Conservation (phyloP, 2,329 filamentous ascomycete genomes). For the Botryotinia convoluta region DNA sequence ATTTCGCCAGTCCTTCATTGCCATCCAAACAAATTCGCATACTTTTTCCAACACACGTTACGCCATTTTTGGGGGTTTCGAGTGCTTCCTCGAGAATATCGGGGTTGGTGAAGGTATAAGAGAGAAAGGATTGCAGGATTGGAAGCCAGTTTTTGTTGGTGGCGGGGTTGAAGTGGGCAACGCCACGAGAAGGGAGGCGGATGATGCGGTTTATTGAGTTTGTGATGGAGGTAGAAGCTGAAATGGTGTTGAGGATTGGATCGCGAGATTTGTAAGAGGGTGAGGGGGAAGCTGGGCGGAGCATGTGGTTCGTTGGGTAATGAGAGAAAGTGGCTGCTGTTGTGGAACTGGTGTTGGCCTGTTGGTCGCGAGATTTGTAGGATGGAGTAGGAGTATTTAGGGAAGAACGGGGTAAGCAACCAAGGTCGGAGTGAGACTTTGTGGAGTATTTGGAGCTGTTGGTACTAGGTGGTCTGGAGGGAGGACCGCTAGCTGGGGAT, state of each 20-base stretch:
- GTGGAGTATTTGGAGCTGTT: neutral
- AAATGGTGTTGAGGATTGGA: neutral
- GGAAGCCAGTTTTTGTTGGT: slow-evolving; percentile 16
- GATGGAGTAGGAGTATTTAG: neutral
- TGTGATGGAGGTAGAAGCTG: neutral
- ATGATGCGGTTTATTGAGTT: neutral
- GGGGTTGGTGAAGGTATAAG: slow-evolving; percentile 25
- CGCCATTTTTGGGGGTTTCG: slow-evolving; percentile 25
- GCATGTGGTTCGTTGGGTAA: neutral
- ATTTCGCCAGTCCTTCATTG: slow-evolving; percentile 25
- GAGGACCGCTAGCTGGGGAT: neutral
- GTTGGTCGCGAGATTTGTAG: neutral
- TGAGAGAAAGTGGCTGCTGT: neutral
- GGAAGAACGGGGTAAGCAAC: neutral
- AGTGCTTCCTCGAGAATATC: slow-evolving; percentile 31
- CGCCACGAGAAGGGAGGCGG: neutral
- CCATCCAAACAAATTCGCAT: slow-evolving; percentile 23
- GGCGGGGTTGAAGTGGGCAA: neutral
- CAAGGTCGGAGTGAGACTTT: neutral
- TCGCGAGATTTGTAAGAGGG: neutral
- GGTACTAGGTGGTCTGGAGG: neutral
- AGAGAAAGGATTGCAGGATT: slow-evolving; percentile 22
- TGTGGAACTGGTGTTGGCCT: neutral
- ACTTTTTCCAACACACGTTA: slow-evolving; percentile 24
- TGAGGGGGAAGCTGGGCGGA: neutral